Percentiles rank a stretch among this genome's conserved stretches.
Evolutionary conservation across 805 yeast genomes (phyloP).

Genomic region (Cyberlindnera suaveolens): DNA sequence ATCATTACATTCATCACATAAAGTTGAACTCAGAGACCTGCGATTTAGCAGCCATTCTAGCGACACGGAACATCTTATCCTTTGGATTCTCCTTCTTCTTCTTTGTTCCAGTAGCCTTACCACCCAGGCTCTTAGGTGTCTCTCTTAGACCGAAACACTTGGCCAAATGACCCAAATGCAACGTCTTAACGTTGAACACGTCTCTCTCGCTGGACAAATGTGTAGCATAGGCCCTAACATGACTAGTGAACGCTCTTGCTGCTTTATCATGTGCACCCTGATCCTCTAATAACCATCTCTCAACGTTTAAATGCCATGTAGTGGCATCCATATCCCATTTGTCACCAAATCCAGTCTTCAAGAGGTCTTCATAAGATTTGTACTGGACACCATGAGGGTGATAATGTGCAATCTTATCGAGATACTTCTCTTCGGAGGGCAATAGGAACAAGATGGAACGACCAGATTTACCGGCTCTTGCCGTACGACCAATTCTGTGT

Average conservation of each 20-base stretch:
- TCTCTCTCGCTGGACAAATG: conserved; percentile 78
- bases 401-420: conserved; percentile 50
- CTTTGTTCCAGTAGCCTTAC: conserved; percentile 30
- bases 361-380: conserved; percentile 40
- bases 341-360: conserved; percentile 34
- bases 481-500: conserved; percentile 96
- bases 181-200: conserved; percentile 69
- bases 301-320: conserved; percentile 89
- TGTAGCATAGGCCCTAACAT: conserved; percentile 92
- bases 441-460: conserved; percentile 68
- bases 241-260: conserved; percentile 77
- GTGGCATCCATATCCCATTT: conserved; percentile 95
- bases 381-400: conserved; percentile 52
- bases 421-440: conserved; percentile 90
- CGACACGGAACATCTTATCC: conserved; percentile 70
- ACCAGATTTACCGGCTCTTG: conserved; percentile 92
- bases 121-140: conserved; percentile 78
- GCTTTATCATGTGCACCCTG: conserved; percentile 56
- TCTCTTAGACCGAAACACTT: conserved; percentile 93
- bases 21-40: conserved; percentile 69
- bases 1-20: conserved; percentile 14
- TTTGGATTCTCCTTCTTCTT: conserved; percentile 59
- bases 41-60: conserved; percentile 60
- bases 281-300: conserved; percentile 80
- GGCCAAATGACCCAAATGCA: conserved; percentile 95